phyloP scores from a whole-genome alignment of 495 filamentous ascomycete genomes.

The Sordaria brevicollis region DNA sequence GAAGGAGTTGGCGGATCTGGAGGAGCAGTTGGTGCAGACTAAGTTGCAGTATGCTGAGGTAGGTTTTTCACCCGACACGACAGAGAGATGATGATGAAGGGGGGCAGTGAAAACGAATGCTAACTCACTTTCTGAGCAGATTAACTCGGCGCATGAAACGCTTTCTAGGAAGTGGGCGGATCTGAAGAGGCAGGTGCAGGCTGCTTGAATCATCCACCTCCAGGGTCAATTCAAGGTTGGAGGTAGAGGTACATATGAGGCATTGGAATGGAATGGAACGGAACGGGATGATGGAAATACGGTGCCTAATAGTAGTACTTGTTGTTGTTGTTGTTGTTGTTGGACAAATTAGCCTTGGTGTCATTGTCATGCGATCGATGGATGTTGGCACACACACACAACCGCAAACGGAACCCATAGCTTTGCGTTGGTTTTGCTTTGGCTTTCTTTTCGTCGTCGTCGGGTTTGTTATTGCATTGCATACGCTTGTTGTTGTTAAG shows the following conservation, averaged over 20 bases:
- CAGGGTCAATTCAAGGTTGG: too few species aligned
- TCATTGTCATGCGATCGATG: not conserved
- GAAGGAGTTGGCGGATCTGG: constrained; percentile 87
- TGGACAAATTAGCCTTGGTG: not conserved
- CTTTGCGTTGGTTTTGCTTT: not conserved
- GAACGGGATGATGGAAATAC: not conserved
- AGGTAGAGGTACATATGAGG: too few species aligned
- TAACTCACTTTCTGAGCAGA: constrained; percentile 32
- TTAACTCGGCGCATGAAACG: constrained; percentile 62
- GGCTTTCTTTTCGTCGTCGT: not conserved
- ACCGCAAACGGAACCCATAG: not conserved
- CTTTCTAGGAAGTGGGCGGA: constrained; percentile 74
- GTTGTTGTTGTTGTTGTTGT: not conserved
- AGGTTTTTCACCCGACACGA: constrained; percentile 21
- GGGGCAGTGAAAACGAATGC: constrained; percentile 9
- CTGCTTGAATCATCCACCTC: constrained; percentile 10
- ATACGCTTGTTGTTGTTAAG: not conserved
- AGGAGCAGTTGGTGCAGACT: constrained; percentile 82
- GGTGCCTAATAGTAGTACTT: not conserved
- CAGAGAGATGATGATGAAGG: not conserved
- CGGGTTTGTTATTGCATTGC: not conserved
- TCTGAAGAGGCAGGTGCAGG: constrained; percentile 48
- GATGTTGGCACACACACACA: not conserved
- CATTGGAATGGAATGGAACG: not conserved
- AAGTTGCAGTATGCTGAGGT: constrained; percentile 97